Conservation (phyloP, 345 rosid species). For the Cardamine occulta region DNA sequence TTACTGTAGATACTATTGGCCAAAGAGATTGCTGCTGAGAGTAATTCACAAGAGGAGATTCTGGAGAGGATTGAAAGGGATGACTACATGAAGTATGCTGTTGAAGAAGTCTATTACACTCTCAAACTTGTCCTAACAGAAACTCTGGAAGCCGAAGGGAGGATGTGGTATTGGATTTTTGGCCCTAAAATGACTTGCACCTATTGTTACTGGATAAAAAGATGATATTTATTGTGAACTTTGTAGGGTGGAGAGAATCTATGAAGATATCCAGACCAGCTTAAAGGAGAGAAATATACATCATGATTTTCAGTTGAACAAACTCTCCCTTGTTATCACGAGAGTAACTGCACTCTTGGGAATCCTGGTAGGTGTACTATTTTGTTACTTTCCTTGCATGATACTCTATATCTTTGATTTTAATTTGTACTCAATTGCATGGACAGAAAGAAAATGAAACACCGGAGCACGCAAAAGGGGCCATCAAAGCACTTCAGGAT, state of each 20-base stretch:
- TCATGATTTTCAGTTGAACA: constrained; percentile 66
- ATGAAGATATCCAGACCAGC: constrained; percentile 66
- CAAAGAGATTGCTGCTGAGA: constrained; percentile 82
- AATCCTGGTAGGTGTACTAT: constrained; percentile 61
- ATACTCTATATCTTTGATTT: neutral
- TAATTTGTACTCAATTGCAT: constrained; percentile 33
- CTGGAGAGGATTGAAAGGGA: constrained; percentile 86
- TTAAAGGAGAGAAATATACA: constrained; percentile 54
- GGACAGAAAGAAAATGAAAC: constrained; percentile 74
- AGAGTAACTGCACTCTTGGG: constrained; percentile 84
- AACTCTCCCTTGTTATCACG: constrained; percentile 77
- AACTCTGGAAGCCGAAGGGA: constrained; percentile 86
- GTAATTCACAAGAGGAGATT: constrained; percentile 76
- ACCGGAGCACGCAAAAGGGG: constrained; percentile 74
- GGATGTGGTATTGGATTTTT: constrained; percentile 66
- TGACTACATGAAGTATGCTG: constrained; percentile 96
- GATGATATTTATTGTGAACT: constrained; percentile 36
- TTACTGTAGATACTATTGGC: constrained; percentile 79
- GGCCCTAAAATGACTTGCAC: constrained; percentile 26
- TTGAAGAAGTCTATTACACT: constrained; percentile 76
- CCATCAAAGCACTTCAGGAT: constrained; percentile 92
- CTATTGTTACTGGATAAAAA: constrained; percentile 1
- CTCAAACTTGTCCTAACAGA: constrained; percentile 69
- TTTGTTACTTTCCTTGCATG: constrained; percentile 13
- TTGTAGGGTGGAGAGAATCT: constrained; percentile 85